These are phyloP conservation scores for Nemania bipapillata DNA, from an alignment of 2,329 filamentous ascomycete genomes.

Conservation along the genomic window DNA sequence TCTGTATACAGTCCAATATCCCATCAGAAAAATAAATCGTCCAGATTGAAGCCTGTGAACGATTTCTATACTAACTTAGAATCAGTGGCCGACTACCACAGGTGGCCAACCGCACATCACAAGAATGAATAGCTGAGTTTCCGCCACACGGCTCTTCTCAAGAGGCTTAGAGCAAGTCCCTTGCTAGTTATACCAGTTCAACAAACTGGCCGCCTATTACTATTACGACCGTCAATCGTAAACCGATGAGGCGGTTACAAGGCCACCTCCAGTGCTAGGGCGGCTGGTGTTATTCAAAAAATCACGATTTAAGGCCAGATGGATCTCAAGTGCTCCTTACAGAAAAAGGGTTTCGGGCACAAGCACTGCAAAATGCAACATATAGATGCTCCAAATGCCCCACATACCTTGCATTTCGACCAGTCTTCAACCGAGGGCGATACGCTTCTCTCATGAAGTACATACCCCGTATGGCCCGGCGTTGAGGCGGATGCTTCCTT, in stretches of 20 bases:
- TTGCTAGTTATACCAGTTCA: constrained; percentile 7
- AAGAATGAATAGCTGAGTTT: background rate
- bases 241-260: background rate
- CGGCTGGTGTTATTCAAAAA: background rate
- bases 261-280: constrained; percentile 5
- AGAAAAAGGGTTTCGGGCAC: constrained; percentile 17
- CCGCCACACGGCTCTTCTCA: background rate
- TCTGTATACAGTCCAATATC: constrained; percentile 13
- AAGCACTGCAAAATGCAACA: constrained; percentile 17
- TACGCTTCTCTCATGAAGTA: background rate
- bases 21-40: constrained; percentile 8
- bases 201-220: background rate
- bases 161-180: constrained; percentile 10
- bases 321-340: constrained; percentile 4
- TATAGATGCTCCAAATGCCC: constrained; percentile 2
- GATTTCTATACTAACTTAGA: constrained; percentile 19
- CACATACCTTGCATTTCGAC: constrained; percentile 15
- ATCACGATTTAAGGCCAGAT: background rate
- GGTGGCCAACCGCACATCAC: background rate
- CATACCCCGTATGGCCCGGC: constrained; percentile 1
- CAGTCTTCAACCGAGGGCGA: constrained; percentile 1
- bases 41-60: constrained; percentile 13
- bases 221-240: background rate
- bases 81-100: constrained; percentile 1
- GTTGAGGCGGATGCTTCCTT: constrained; percentile 16